phyloP scores from a whole-genome alignment of 1,284 basidiomycete genomes.

The Exobasidium rhododendri region DNA sequence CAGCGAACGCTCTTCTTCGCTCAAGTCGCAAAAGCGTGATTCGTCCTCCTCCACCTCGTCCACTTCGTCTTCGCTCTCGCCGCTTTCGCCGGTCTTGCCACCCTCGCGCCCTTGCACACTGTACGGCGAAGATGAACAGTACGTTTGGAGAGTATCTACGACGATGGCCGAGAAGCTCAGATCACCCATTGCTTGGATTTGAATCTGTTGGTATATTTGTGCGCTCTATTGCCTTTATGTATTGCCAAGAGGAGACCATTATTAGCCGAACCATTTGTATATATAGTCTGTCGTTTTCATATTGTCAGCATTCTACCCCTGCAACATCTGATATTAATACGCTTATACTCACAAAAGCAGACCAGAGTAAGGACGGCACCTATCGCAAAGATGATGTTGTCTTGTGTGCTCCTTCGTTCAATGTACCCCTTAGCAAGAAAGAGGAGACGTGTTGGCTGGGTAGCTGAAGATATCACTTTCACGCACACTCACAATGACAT shows the following conservation, averaged over 20 bases:
- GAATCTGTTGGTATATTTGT: too few species aligned
- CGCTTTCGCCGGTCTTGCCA: too few species aligned
- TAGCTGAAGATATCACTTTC: constrained; percentile 2
- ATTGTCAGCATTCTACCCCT: not conserved
- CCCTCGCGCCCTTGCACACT: too few species aligned
- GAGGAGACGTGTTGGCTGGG: constrained; percentile 5
- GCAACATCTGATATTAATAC: not conserved
- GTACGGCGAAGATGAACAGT: not conserved
- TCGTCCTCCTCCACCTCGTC: not conserved
- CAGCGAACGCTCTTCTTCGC: too few species aligned
- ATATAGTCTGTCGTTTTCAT: constrained; percentile 29
- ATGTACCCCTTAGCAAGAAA: constrained; percentile 44
- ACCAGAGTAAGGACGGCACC: constrained; percentile 50
- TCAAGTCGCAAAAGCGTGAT: not conserved
- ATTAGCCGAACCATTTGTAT: constrained; percentile 20
- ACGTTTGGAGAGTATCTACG: not conserved
- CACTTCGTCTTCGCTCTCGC: not conserved
- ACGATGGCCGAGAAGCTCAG: not conserved
- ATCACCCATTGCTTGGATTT: too few species aligned
- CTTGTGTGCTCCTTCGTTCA: constrained; percentile 51
- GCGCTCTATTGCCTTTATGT: too few species aligned
- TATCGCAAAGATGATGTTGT: constrained; percentile 49
- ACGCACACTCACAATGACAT: constrained; percentile 33
- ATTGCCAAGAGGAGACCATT: too few species aligned
- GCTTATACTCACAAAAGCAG: constrained; percentile 39